Conservation (phyloP, 257 asterid species). For the Primulina huaijiensis region DNA sequence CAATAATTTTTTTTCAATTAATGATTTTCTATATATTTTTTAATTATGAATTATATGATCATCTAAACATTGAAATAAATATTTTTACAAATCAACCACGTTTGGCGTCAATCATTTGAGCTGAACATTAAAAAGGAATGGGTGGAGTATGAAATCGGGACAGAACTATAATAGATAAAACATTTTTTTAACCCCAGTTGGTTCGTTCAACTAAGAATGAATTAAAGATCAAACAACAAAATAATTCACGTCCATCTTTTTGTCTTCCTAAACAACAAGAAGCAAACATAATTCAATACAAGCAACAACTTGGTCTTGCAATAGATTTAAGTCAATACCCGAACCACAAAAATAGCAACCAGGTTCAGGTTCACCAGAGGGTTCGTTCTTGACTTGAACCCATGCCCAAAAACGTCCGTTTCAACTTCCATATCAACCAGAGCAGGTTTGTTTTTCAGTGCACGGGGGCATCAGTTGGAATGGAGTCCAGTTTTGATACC, state of each 20-base stretch:
- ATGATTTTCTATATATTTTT: too few relatives aligned
- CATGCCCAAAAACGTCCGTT: not conserved
- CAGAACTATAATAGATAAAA: too few relatives aligned
- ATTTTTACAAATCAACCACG: too few relatives aligned
- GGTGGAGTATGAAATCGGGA: too few relatives aligned
- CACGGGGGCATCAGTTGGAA: slow-evolving; percentile 27
- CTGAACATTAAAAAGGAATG: too few relatives aligned
- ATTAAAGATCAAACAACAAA: not conserved
- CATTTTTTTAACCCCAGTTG: not conserved
- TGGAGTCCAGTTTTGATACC: slow-evolving; percentile 54
- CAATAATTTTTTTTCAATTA: too few relatives aligned
- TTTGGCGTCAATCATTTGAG: too few relatives aligned
- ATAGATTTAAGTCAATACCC: slow-evolving; percentile 74
- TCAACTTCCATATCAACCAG: not conserved
- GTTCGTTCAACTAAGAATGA: not conserved
- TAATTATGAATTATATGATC: too few relatives aligned
- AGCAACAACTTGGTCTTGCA: slow-evolving; percentile 22
- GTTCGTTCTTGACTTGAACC: slow-evolving; percentile 87
- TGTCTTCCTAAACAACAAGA: not conserved
- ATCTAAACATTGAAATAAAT: too few relatives aligned
- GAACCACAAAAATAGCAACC: slow-evolving; percentile 50
- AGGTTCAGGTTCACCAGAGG: slow-evolving; percentile 39
- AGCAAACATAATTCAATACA: slow-evolving; percentile 13
- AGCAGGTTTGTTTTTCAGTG: not conserved
- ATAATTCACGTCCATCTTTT: not conserved